A percentile compares a stretch with the other conserved stretches of the same genome.
Evolutionary conservation across 208 protist species (phyloP).

Genomic region (Leishmania braziliensis): DNA sequence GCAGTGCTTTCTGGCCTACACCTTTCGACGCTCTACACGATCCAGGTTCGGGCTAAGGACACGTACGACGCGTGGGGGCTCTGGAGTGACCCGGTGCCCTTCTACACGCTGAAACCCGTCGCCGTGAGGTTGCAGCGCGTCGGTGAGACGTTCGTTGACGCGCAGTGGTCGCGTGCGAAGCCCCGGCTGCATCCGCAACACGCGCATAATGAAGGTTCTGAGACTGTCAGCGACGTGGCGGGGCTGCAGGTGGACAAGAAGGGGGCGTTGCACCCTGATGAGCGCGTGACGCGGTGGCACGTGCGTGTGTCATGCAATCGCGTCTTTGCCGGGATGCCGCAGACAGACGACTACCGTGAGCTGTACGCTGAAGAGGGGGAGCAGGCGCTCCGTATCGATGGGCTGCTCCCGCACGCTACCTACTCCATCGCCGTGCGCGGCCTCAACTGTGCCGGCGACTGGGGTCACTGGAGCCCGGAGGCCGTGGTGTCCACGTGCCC

Average conservation of each 20-base stretch:
- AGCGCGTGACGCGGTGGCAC: constrained; percentile 82
- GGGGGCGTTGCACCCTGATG: constrained; percentile 60
- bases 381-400: constrained; percentile 51
- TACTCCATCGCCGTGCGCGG: constrained; percentile 84
- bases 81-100: constrained; percentile 80
- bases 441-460: constrained; percentile 68
- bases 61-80: constrained; percentile 92
- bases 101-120: constrained; percentile 85
- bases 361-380: constrained; percentile 59
- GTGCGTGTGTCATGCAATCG: constrained; percentile 72
- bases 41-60: constrained; percentile 90
- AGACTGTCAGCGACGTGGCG: constrained; percentile 2
- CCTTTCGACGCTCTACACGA: constrained; percentile 74
- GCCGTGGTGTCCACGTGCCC: constrained; percentile 71
- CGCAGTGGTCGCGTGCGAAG: constrained; percentile 76
- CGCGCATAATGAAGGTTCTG: background rate
- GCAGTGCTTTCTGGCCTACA: constrained; percentile 69
- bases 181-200: constrained; percentile 2
- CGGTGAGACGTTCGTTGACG: constrained; percentile 85
- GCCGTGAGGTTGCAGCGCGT: constrained; percentile 49
- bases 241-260: constrained; percentile 25
- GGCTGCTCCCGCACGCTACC: constrained; percentile 62
- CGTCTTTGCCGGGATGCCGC: constrained; percentile 73
- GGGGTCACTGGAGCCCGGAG: constrained; percentile 87
- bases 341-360: constrained; percentile 49